Conservation (phyloP, 2,329 filamentous ascomycete species). For the Ascochyta lentis region DNA sequence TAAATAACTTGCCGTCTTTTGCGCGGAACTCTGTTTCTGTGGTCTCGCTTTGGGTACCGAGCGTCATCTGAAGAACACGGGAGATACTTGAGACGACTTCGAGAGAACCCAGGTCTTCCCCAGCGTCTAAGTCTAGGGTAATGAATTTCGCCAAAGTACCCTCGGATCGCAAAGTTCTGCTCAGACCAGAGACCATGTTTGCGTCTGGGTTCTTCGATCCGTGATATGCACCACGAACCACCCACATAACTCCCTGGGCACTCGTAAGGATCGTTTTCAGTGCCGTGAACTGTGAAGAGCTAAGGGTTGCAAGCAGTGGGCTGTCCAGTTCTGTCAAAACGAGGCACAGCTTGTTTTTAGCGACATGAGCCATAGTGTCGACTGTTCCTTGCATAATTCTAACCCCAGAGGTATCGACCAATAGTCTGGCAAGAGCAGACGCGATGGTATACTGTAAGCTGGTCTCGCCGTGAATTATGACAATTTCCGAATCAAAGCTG, state of each 20-base stretch:
- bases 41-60: neutral
- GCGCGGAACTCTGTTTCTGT: conserved; percentile 18
- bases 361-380: neutral
- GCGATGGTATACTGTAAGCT: conserved; percentile 22
- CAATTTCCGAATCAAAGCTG: conserved; percentile 14
- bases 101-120: neutral
- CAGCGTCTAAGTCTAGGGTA: conserved; percentile 19
- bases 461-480: conserved; percentile 23
- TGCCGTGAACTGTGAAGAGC: conserved; percentile 2
- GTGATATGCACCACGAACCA: conserved; percentile 12
- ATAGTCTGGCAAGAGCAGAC: conserved; percentile 16
- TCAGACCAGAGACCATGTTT: conserved; percentile 22
- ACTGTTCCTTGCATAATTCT: conserved; percentile 2
- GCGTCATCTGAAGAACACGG: conserved; percentile 15
- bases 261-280: conserved; percentile 6
- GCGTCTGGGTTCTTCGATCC: conserved; percentile 7
- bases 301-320: conserved; percentile 12
- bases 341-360: conserved; percentile 26
- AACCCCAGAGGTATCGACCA: conserved; percentile 11
- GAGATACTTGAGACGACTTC: conserved; percentile 4
- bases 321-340: conserved; percentile 16
- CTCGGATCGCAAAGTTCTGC: conserved; percentile 21
- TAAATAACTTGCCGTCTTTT: conserved; percentile 13
- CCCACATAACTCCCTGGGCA: conserved; percentile 17
- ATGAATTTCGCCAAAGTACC: conserved; percentile 17